These are phyloP conservation scores for Nigrograna mackinnonii DNA, from an alignment of 2,329 filamentous ascomycete species.

Conservation along the genomic window DNA sequence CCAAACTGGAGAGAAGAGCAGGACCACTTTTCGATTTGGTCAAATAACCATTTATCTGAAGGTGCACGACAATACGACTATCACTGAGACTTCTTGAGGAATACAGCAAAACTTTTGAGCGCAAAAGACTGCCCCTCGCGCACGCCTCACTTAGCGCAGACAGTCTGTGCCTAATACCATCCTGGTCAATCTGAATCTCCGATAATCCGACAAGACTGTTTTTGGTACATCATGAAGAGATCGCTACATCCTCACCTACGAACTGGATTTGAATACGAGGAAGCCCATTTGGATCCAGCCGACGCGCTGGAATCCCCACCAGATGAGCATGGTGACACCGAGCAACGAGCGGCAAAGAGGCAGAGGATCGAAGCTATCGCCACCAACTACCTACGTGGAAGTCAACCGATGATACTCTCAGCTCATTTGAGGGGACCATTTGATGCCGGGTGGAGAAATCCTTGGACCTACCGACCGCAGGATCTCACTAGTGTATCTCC, in stretches of 20 bases:
- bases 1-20: no score
- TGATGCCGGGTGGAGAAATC: conserved; percentile 40
- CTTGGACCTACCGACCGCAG: no score
- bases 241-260: conserved; percentile 15
- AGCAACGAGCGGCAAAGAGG: conserved; percentile 55
- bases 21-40: no score
- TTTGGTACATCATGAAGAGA: conserved; percentile 1
- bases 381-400: conserved; percentile 60
- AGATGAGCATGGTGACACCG: conserved; percentile 59
- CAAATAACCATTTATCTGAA: no score
- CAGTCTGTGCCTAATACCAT: no score
- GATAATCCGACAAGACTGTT: no score
- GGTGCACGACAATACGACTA: no score
- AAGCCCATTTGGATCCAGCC: conserved; percentile 18
- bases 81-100: no score
- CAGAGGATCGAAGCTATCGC: conserved; percentile 64
- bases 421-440: conserved; percentile 67
- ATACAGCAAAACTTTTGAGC: no score
- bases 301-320: conserved; percentile 53
- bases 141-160: no score
- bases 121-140: no score
- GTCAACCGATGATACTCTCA: conserved; percentile 61
- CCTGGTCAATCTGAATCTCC: conserved; percentile 1
- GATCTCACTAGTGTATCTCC: no score
- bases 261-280: conserved; percentile 25